Evolutionary conservation across 495 filamentous ascomycete genomes (phyloP).

Genomic region (Hypoxylon rickii): DNA sequence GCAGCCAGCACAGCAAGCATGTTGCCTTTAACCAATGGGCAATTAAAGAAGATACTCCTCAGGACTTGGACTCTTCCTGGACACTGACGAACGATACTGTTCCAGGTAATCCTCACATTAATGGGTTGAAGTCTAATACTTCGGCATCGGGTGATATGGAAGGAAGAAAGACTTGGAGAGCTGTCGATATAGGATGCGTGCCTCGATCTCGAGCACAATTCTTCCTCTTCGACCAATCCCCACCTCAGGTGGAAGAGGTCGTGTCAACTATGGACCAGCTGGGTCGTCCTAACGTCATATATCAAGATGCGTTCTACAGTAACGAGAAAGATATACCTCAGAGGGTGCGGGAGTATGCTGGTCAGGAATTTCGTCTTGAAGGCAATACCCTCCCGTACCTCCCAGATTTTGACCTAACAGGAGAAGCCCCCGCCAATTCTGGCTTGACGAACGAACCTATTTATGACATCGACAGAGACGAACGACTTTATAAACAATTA

Average conservation of each 20-base stretch:
- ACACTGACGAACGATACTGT: slow-evolving; percentile 3
- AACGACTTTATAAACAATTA: slow-evolving; percentile 53
- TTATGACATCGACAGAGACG: slow-evolving; percentile 56
- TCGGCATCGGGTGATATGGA: slow-evolving; percentile 4
- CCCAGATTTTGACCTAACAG: slow-evolving; percentile 75
- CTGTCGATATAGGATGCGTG: slow-evolving; percentile 24
- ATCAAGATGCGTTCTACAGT: slow-evolving; percentile 87
- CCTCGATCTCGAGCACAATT: slow-evolving; percentile 29
- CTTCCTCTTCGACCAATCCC: slow-evolving; percentile 35
- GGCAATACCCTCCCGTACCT: slow-evolving; percentile 77
- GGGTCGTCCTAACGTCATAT: slow-evolving; percentile 61
- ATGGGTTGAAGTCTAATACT: slow-evolving; percentile 6
- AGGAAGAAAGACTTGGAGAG: slow-evolving; percentile 2
- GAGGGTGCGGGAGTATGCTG: slow-evolving; percentile 80
- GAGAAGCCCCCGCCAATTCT: slow-evolving; percentile 56
- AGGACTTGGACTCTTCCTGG: not conserved
- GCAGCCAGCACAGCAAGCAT: slow-evolving; percentile 43
- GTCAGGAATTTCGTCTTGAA: slow-evolving; percentile 80
- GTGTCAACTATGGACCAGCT: slow-evolving; percentile 48
- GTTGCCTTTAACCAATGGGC: slow-evolving; percentile 41
- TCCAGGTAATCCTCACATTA: slow-evolving; percentile 2
- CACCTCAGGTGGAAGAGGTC: slow-evolving; percentile 48
- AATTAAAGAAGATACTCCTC: slow-evolving; percentile 2
- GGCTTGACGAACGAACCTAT: slow-evolving; percentile 54
- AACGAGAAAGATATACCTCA: slow-evolving; percentile 85